Conservation (phyloP, 148 eudicot species). For the Drosera capensis region DNA sequence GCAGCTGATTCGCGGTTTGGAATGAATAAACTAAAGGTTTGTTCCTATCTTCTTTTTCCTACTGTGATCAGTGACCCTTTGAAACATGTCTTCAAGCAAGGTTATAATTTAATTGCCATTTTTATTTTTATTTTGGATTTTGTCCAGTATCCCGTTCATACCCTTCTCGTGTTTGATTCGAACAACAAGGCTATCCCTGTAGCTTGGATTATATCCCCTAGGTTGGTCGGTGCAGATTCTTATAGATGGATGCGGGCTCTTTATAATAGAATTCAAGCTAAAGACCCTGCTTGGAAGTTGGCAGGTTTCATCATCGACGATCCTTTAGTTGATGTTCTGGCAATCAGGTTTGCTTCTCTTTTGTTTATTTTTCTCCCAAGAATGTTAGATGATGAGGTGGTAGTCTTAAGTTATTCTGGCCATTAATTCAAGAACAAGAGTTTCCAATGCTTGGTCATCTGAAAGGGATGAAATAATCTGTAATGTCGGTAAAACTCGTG, state of each 20-base stretch:
- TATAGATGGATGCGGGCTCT: constrained; percentile 96
- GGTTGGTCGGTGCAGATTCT: constrained; percentile 37
- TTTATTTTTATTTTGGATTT: constrained; percentile 11
- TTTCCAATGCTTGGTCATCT: too few species aligned
- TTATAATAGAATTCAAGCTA: constrained; percentile 53
- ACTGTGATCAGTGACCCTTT: neutral
- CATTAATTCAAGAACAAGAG: too few species aligned
- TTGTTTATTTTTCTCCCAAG: neutral
- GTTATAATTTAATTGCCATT: constrained; percentile 10
- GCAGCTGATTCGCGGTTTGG: constrained; percentile 78
- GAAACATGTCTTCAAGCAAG: neutral
- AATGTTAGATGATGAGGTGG: too few species aligned
- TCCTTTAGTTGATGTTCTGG: constrained; percentile 50
- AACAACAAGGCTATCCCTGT: constrained; percentile 96
- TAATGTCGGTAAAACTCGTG: too few species aligned
- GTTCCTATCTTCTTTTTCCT: constrained; percentile 7
- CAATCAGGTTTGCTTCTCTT: constrained; percentile 42
- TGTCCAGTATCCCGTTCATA: constrained; percentile 68
- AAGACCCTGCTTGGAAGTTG: constrained; percentile 78
- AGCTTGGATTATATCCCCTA: constrained; percentile 86
- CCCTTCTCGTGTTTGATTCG: constrained; percentile 83
- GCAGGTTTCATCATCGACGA: constrained; percentile 88
- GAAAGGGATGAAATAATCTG: too few species aligned
- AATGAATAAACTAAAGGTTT: constrained; percentile 69
- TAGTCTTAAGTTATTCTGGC: too few species aligned